Percentiles rank a stretch among this genome's conserved stretches.
phyloP scores from a whole-genome alignment of 768 basidiomycete genomes.

The Leccinum rimulosum region DNA sequence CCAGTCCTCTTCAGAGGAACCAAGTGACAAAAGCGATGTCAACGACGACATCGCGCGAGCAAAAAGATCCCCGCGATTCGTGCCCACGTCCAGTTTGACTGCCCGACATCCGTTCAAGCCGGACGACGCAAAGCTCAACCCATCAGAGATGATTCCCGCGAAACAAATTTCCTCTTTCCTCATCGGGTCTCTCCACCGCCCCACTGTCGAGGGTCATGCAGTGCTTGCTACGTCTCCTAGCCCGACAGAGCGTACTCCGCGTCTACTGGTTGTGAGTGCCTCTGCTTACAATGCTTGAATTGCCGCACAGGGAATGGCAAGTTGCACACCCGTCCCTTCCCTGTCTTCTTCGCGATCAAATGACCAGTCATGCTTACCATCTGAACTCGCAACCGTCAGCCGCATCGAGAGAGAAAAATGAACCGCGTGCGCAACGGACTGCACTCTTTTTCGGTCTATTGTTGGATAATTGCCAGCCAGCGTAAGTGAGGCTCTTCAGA shows the following conservation, averaged over 20 bases:
- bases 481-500: constrained; percentile 13
- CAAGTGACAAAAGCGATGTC: constrained; percentile 28
- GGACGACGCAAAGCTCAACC: background rate
- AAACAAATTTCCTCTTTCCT: constrained; percentile 13
- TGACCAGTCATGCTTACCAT: constrained; percentile 20
- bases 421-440: constrained; percentile 8
- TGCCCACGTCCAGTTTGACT: background rate
- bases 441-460: constrained; percentile 16
- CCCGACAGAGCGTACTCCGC: constrained; percentile 12
- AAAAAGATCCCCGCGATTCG: constrained; percentile 8
- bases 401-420: constrained; percentile 11
- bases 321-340: constrained; percentile 8
- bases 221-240: background rate
- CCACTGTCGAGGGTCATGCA: constrained; percentile 1
- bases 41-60: constrained; percentile 17
- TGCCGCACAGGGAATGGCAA: constrained; percentile 11
- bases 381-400: constrained; percentile 23
- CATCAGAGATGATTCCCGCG: constrained; percentile 2
- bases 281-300: constrained; percentile 19
- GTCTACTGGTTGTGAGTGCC: constrained; percentile 25
- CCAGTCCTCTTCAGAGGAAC: constrained; percentile 30
- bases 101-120: constrained; percentile 1
- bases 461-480: constrained; percentile 23
- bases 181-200: constrained; percentile 6
- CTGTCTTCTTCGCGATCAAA: constrained; percentile 11